These are phyloP conservation scores for Vigna trinervia DNA, from an alignment of 306 rosid species.

Conservation along the genomic window DNA sequence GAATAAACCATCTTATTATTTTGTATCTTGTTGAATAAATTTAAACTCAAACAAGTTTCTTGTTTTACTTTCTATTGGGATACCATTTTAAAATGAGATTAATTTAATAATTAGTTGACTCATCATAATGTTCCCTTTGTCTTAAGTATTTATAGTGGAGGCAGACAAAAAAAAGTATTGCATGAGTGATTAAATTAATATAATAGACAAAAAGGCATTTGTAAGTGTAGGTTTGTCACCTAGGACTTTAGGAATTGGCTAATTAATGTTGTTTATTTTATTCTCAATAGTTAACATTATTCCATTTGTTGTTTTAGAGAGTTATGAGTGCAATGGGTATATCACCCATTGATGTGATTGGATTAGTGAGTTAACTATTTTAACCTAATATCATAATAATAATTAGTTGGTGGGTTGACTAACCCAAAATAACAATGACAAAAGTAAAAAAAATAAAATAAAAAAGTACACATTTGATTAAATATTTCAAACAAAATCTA, in stretches of 20 bases:
- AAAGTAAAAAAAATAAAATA: no score
- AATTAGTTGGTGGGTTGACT: no score
- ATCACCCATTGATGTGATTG: no score
- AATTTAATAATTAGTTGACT: conserved; percentile 39
- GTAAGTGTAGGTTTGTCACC: conserved; percentile 2
- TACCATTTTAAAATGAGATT: conserved; percentile 17
- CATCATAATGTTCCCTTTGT: conserved; percentile 34
- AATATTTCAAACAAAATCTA: no score
- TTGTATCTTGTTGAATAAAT: conserved; percentile 10
- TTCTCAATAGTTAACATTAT: background rate
- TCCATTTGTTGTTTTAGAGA: conserved; percentile 6
- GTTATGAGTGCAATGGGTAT: no score
- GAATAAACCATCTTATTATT: conserved; percentile 1
- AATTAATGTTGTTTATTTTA: conserved; percentile 9
- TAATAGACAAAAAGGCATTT: background rate
- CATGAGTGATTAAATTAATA: background rate
- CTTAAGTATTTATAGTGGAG: conserved; percentile 21
- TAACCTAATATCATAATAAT: no score
- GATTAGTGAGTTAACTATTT: no score
- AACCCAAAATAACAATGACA: no score
- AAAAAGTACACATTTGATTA: no score
- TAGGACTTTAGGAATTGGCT: conserved; percentile 4
- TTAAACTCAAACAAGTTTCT: conserved; percentile 19
- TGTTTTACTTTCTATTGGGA: conserved; percentile 25
- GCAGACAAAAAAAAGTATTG: conserved; percentile 8